These are phyloP conservation scores for Diaporthe citrichinensis DNA, from an alignment of 2,329 filamentous ascomycete genomes.

Conservation along the genomic window DNA sequence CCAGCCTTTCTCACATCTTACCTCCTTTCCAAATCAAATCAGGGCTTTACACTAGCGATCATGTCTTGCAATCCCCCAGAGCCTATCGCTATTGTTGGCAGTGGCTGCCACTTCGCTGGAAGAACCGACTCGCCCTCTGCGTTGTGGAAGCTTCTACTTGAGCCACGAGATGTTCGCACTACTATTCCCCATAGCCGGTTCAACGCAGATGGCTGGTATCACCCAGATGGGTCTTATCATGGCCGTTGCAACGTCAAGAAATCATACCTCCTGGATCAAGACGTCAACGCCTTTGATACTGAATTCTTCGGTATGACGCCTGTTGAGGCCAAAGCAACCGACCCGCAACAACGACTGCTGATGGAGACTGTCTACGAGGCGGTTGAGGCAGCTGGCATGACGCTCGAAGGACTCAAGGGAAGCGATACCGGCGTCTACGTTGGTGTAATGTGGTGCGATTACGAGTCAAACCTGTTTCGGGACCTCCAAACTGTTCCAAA, in stretches of 20 bases:
- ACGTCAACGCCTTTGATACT: constrained; percentile 50
- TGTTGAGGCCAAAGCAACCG: constrained; percentile 52
- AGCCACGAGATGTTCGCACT: constrained; percentile 29
- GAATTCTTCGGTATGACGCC: constrained; percentile 55
- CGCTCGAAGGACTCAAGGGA: constrained; percentile 31
- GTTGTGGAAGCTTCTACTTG: constrained; percentile 27
- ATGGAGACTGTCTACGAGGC: constrained; percentile 57
- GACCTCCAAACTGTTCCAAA: constrained; percentile 45
- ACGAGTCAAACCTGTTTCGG: constrained; percentile 29
- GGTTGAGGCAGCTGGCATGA: constrained; percentile 43
- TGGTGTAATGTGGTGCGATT: constrained; percentile 46
- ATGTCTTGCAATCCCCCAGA: constrained; percentile 2
- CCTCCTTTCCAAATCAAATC: neutral
- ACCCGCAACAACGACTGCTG: constrained; percentile 55
- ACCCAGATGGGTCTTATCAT: constrained; percentile 44
- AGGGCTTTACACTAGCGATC: neutral
- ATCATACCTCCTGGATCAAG: constrained; percentile 45
- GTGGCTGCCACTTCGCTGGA: constrained; percentile 34
- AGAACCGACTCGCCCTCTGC: neutral
- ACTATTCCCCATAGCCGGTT: constrained; percentile 36
- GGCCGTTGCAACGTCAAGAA: constrained; percentile 46
- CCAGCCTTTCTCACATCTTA: neutral
- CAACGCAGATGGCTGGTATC: constrained; percentile 42
- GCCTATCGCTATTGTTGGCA: constrained; percentile 31
- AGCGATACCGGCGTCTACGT: constrained; percentile 44